Conservation (phyloP, 1,284 basidiomycete species). For the Trichosporon faecale region DNA sequence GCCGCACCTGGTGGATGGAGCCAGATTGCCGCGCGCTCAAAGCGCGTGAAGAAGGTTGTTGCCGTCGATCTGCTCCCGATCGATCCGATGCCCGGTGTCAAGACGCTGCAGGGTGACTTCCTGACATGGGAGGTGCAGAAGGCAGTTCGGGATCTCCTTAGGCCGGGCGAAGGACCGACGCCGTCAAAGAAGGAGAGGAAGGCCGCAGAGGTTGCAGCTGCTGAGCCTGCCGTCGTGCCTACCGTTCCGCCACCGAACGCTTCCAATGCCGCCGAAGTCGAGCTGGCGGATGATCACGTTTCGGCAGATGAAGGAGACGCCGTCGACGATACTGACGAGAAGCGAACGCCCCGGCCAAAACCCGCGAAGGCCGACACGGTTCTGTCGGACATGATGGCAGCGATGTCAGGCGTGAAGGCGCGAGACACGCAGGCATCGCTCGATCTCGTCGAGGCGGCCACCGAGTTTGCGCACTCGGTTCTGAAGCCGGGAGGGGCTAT, state of each 20-base stretch:
- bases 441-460: constrained; percentile 48
- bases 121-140: constrained; percentile 59
- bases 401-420: constrained; percentile 47
- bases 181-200: background rate
- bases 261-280: no score
- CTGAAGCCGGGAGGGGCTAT: constrained; percentile 44
- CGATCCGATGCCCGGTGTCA: constrained; percentile 64
- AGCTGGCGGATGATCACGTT: no score
- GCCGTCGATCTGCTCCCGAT: constrained; percentile 73
- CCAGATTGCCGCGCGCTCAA: constrained; percentile 61
- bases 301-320: background rate
- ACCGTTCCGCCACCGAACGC: no score
- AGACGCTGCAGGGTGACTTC: constrained; percentile 70
- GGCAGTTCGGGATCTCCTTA: constrained; percentile 47
- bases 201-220: background rate
- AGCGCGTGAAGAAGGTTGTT: constrained; percentile 55
- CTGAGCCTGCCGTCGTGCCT: background rate
- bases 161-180: background rate
- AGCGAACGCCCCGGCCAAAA: background rate
- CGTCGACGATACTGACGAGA: background rate
- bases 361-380: constrained; percentile 46
- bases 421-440: constrained; percentile 48
- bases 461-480: constrained; percentile 39
- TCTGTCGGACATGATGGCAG: constrained; percentile 54
- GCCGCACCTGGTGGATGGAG: constrained; percentile 86